A percentile compares a stretch with the other conserved stretches of the same genome.
These are phyloP conservation scores for Tympanopsis confertula DNA, from an alignment of 2,329 filamentous ascomycete species.

Conservation along the genomic window DNA sequence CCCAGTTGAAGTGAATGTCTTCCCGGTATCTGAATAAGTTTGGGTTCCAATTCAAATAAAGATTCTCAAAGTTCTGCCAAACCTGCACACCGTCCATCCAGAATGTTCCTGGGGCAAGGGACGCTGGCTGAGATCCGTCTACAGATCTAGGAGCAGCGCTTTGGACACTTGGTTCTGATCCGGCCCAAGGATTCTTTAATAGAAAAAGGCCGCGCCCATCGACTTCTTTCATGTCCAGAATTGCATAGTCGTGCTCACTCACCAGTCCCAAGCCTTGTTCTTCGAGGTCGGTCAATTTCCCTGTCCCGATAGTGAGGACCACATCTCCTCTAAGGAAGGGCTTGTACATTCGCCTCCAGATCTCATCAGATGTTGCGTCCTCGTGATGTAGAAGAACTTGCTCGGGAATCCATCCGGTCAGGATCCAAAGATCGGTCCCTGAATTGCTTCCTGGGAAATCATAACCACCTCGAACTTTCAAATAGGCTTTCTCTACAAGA, in stretches of 20 bases:
- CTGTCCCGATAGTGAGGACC: constrained; percentile 81
- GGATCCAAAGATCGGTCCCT: constrained; percentile 81
- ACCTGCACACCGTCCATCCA: constrained; percentile 88
- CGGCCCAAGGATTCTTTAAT: constrained; percentile 94
- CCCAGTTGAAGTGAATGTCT: constrained; percentile 85
- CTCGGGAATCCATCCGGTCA: constrained; percentile 94
- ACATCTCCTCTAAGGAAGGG: constrained; percentile 71
- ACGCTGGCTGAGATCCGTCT: no score
- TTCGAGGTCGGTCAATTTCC: constrained; percentile 64
- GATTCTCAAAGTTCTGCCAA: constrained; percentile 82
- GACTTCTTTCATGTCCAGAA: constrained; percentile 62
- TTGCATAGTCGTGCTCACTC: constrained; percentile 86
- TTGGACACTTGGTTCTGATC: constrained; percentile 57
- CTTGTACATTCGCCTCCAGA: constrained; percentile 68
- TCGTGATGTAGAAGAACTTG: constrained; percentile 84
- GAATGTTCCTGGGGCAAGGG: constrained; percentile 61
- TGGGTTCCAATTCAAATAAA: constrained; percentile 97
- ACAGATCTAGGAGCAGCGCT: constrained; percentile 17
- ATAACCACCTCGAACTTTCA: constrained; percentile 90
- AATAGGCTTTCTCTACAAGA: constrained; percentile 86
- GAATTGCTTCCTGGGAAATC: constrained; percentile 97
- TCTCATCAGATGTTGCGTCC: constrained; percentile 61
- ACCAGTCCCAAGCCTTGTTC: constrained; percentile 73
- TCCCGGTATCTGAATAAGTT: constrained; percentile 68
- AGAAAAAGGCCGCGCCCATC: constrained; percentile 57